Base-by-base conservation (phyloP, 2,329 filamentous ascomycete species). In the Aureobasidium subglaciale region DNA sequence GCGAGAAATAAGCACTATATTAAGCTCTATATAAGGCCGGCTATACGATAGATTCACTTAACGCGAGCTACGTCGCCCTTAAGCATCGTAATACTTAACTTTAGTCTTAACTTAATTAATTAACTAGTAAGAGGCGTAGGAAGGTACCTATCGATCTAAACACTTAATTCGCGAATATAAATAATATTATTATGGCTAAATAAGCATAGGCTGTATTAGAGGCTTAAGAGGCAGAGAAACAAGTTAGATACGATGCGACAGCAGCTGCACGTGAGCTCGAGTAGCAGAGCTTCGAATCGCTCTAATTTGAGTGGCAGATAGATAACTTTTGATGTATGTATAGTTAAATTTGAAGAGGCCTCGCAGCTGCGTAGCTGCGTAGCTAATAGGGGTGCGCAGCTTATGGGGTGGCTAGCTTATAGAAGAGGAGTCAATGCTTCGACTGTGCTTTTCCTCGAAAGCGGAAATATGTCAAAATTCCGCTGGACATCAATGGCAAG, bases 291-390 rank as follows among this genome's bases (percentile, higher is more conserved):
- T n/a, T n/a, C n/a, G n/a, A n/a, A n/a, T n/a, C n/a, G n/a, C n/a
- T n/a, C n/a, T n/a, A n/a, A n/a, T n/a, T n/a, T n/a, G n/a, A n/a
- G n/a, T 43, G 41, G 41, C 41, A 43, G 41, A 43, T 43, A 43
- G 41, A 43, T 18, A 43, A 43, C 41, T 43, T 43, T 9, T 18
- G 41, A 43, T 43, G 41, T 43, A 43, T 43, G 29, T 43, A 43
- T 22, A 43, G 41, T 43, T 22, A n/a, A 41, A 29, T 27, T 43
- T 27, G n/a, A 15, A 8, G 41, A 43, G n/a, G 38, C 38, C 38
- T 41, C n/a, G n/a, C 4, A 43, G 41, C 41, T 43, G 41, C 41
- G 41, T n/a, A 43, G 41, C 41, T 43, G 41, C 41, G 41, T 22
- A 43, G 41, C 41, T 43, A 9, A 9, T 5, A 16, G n/a, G 38